Percentiles rank a stretch among this genome's conserved stretches.
These are phyloP conservation scores for Colletotrichum sublineola DNA, from an alignment of 2,329 filamentous ascomycete species.

Conservation along the genomic window DNA sequence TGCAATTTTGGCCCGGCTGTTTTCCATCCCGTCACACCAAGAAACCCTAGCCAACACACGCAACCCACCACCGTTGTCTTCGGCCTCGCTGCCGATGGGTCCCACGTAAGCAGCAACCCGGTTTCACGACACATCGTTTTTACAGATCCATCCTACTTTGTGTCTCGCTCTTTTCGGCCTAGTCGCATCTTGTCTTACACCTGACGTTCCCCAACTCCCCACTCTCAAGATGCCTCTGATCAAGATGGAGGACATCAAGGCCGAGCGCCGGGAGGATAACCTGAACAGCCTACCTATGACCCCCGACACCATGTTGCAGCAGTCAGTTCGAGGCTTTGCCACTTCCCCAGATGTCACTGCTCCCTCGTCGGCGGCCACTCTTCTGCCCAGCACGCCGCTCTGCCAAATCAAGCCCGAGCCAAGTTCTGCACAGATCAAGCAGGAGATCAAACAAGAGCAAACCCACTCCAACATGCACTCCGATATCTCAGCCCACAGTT, in stretches of 20 bases:
- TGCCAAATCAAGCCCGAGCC: slow-evolving; percentile 4
- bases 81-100: not conserved
- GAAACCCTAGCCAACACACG: not conserved
- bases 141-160: no score
- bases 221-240: slow-evolving; percentile 16
- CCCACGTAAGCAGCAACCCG: not conserved
- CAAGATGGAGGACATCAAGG: slow-evolving; percentile 21
- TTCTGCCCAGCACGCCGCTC: not conserved
- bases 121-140: no score
- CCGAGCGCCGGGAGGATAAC: not conserved
- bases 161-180: not conserved
- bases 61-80: not conserved
- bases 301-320: not conserved
- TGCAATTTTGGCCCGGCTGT: not conserved
- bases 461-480: not conserved
- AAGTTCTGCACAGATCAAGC: not conserved
- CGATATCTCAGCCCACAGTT: no score
- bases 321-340: no score
- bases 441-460: slow-evolving; percentile 8
- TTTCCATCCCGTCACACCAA: not conserved
- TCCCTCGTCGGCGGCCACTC: not conserved
- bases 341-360: not conserved
- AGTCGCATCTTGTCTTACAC: not conserved
- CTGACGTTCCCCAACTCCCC: not conserved
- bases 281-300: not conserved